These are phyloP conservation scores for Pulveroboletus sp. DNA, from an alignment of 768 basidiomycete species.

Conservation along the genomic window DNA sequence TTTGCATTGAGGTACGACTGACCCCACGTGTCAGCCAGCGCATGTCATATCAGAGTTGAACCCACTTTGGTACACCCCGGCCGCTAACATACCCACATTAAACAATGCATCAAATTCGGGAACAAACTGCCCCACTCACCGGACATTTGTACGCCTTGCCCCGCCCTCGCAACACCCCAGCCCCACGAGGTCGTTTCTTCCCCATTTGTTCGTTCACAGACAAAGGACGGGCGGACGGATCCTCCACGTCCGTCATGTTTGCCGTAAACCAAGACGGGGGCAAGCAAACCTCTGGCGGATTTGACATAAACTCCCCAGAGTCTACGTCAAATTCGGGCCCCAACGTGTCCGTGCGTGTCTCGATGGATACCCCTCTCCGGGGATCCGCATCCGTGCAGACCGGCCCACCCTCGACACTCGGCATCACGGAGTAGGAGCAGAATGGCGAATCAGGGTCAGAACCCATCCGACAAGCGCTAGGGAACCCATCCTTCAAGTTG, in stretches of 20 bases:
- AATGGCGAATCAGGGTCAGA: constrained; percentile 1
- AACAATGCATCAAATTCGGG: background rate
- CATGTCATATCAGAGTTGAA: background rate
- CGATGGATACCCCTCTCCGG: background rate
- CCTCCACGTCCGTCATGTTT: background rate
- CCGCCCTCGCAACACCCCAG: constrained; percentile 22
- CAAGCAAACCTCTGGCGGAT: background rate
- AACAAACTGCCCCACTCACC: constrained; percentile 28
- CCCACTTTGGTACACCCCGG: constrained; percentile 54
- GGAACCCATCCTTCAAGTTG: too few relatives aligned
- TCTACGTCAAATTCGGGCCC: background rate
- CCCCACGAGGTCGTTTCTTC: constrained; percentile 14
- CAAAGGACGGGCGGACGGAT: background rate
- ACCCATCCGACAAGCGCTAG: constrained; percentile 1
- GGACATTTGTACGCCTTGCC: constrained; percentile 51
- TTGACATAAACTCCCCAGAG: background rate
- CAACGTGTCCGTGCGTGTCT: background rate
- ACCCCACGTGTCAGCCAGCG: constrained; percentile 2
- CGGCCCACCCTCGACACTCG: background rate
- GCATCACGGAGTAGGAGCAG: background rate
- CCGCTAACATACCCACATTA: constrained; percentile 21
- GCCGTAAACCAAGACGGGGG: constrained; percentile 6
- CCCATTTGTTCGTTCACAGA: background rate
- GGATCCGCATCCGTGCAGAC: constrained; percentile 1
- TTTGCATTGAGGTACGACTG: constrained; percentile 65